phyloP scores from a whole-genome alignment of 169 alveolate species.

The Cytauxzoon felis region DNA sequence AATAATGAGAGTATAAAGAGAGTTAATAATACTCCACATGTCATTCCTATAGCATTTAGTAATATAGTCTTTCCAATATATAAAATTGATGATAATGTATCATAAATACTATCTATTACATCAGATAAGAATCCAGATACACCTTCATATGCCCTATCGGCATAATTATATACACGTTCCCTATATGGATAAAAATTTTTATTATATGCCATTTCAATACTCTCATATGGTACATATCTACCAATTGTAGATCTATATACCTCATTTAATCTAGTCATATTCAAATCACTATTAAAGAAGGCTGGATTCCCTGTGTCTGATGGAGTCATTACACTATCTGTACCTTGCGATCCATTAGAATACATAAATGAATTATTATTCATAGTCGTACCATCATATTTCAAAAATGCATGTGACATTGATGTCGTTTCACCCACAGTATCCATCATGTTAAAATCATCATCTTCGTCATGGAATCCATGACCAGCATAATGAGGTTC shows the following conservation, averaged over 20 bases:
- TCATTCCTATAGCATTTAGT: constrained; percentile 43
- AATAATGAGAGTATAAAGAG: constrained; percentile 17
- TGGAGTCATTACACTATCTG: background rate
- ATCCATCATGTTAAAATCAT: background rate
- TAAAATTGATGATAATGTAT: background rate
- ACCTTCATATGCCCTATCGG: too few relatives aligned
- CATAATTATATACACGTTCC: too few relatives aligned
- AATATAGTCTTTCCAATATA: constrained; percentile 20
- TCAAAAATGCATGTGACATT: constrained; percentile 13
- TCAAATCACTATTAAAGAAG: background rate
- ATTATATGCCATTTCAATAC: background rate
- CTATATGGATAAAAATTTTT: background rate
- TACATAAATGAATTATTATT: constrained; percentile 9
- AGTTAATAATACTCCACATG: constrained; percentile 44
- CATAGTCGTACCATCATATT: background rate
- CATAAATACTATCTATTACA: background rate
- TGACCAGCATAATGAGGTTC: constrained; percentile 33
- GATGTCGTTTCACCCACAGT: background rate
- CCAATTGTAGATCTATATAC: background rate
- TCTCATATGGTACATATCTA: background rate
- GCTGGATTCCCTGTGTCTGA: background rate
- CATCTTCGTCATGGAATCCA: constrained; percentile 38
- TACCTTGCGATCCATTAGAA: background rate
- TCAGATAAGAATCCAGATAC: background rate
- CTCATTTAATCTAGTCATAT: background rate